These are phyloP conservation scores for Colletotrichum trifolii DNA, from an alignment of 2,329 filamentous ascomycete genomes.

Conservation along the genomic window DNA sequence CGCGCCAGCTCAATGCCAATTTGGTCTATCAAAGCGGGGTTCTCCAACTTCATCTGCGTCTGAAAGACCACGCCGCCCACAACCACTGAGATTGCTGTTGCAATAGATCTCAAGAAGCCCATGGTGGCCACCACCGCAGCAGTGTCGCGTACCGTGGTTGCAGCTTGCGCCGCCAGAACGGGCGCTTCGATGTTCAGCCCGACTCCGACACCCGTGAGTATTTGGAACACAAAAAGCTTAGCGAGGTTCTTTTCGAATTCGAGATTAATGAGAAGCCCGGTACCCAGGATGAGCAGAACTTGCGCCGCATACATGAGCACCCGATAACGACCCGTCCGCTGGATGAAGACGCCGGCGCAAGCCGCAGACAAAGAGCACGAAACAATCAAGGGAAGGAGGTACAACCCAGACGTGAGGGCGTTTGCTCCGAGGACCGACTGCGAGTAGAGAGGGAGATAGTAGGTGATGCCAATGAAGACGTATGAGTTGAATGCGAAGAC, in stretches of 20 bases:
- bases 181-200: constrained; percentile 77
- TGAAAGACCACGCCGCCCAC: constrained; percentile 82
- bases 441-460: constrained; percentile 60
- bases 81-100: constrained; percentile 75
- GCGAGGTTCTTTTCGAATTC: constrained; percentile 64
- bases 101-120: constrained; percentile 74
- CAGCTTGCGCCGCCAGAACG: constrained; percentile 74
- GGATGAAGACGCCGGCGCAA: constrained; percentile 51
- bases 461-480: constrained; percentile 73
- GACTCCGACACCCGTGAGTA: constrained; percentile 71
- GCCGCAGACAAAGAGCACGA: constrained; percentile 39
- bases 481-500: constrained; percentile 74
- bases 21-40: constrained; percentile 55
- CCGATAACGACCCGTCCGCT: constrained; percentile 74
- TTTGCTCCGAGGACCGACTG: constrained; percentile 50
- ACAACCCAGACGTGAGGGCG: constrained; percentile 47
- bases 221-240: constrained; percentile 70
- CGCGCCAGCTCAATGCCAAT: constrained; percentile 62
- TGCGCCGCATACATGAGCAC: constrained; percentile 69
- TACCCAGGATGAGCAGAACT: constrained; percentile 70
- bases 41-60: constrained; percentile 74
- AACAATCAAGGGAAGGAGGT: constrained; percentile 46
- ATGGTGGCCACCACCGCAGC: constrained; percentile 76
- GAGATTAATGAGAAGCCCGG: constrained; percentile 72
- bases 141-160: constrained; percentile 70